Base-by-base conservation (phyloP, 192 early-diverging fungal genomes). In the Phlyctochytrium bullatum region DNA sequence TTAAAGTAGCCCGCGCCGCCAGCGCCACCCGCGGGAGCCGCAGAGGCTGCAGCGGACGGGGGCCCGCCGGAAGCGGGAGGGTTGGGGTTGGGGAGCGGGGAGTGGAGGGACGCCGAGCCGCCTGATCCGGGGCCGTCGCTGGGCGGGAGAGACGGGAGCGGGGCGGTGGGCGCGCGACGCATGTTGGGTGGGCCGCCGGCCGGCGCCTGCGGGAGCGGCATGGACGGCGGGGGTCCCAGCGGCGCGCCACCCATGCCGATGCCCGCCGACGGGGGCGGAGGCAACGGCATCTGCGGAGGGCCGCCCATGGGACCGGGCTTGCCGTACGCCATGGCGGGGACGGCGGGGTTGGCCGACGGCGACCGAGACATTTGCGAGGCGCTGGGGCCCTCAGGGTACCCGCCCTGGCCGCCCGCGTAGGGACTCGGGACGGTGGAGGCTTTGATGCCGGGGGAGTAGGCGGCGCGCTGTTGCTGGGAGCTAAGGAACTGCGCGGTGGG, bases 1-100 rank as follows among this genome's bases (percentile, higher is more conserved):
- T 95, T 94, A 59, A 92, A 74, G 51, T 25, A 32, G 1, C 47
- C 23, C 34, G 34, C 28, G 62, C 54, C 23, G 1, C 54, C 36
- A 27, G 52, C 62, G 62, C 68, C 34, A 47, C 24, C 40, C 25
- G 36, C 29, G 35, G 71, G 68, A 67, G 65, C 65, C 40, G 30
- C 69, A 12, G 71, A 56, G 0, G 47, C 0, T 20, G 24, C 34
- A 52, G 24, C 20, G 25, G 23, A 52, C 16, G 63, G 62, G 23
- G 67, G 67, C 24, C 50, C 57, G 6, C 10, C 30, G 25, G 57
- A 30, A 24, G 57, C 10, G 61, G 59, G 61, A 3, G 56, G 56
- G 27, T 56, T 65, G 68, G 69, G 6, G 57, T 61, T 75, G 2
- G 56, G 30, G 40, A 23, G n/a, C n/a, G n/a, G n/a, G n/a, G n/a